Base-by-base conservation (phyloP, 176 grass and related monocot species). In the Miscanthus lutarioriparius region DNA sequence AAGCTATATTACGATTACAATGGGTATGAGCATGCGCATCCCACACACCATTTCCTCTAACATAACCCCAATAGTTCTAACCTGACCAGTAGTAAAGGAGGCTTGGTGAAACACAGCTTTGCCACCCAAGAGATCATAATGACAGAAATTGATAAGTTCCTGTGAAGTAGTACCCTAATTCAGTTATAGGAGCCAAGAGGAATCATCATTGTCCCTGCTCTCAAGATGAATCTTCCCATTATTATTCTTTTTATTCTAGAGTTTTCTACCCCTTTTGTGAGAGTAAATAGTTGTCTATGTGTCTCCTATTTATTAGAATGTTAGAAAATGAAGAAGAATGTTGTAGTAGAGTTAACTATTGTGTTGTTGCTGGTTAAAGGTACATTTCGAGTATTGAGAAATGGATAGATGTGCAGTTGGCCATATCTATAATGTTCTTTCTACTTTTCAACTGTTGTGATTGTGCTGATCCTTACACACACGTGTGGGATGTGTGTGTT, bases 1-100 rank as follows among this genome's bases (percentile, higher is more conserved):
- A 95, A 82, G 83, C 76, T 98, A 75, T 98, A 95, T 80, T 98
- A 88, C 44, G 92, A 95, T 65, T 98, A 98, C 77, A 98, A 98
- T 28, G 95, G 92, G 72, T 83, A 90, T 37, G 92, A 98, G 65
- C 37, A 93, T 58, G 95, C 85, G 47, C 95, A 95, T 37, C 92
- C 92, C 59, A 98, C 89, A 54, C 87, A 98, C 41, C 83, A 95
- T 93, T 98, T 98, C 66, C 20, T 91, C 45, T 97, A 81, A 84
- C 82, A 10, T 68, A 64, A 41, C 8, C 3, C 36, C 4, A 8
- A 54, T 76, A 22, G 22, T 82, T 84, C 14, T 64, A 48, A 64
- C 71, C 33, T 70, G 26, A 72, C 85, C 81, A 59, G 15, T 73
- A 83, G 75, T 77, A 58, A 87, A 44, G 41, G 74, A 16, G 11